Evolutionary conservation across 2,329 filamentous ascomycete genomes (phyloP).

Genomic region (Lachnellula subtilissima): DNA sequence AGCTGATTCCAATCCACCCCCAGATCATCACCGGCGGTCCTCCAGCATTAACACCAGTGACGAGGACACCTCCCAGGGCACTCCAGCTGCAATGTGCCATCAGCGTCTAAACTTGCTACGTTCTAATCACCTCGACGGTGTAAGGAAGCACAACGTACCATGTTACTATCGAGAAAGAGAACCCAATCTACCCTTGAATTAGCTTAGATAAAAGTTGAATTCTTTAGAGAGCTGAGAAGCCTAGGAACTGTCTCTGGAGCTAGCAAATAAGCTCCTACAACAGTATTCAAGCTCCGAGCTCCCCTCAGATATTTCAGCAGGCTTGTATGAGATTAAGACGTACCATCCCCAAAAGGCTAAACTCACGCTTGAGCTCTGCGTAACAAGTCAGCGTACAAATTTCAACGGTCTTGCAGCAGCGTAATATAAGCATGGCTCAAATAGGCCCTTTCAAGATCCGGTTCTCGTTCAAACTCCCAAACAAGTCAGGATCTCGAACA

Average conservation of each 20-base stretch:
- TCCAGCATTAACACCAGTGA: slow-evolving; percentile 50
- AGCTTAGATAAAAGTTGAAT: too few species aligned
- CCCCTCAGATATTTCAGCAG: too few species aligned
- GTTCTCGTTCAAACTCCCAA: neutral
- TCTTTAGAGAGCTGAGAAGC: too few species aligned
- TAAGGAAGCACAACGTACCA: slow-evolving; percentile 32
- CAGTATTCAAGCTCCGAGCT: too few species aligned
- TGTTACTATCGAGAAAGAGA: slow-evolving; percentile 54
- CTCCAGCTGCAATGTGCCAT: slow-evolving; percentile 41
- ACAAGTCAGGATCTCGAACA: neutral
- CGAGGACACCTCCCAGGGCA: slow-evolving; percentile 50
- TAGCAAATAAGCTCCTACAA: too few species aligned
- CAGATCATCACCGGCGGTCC: slow-evolving; percentile 57
- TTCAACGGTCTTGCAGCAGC: neutral
- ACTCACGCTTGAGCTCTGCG: slow-evolving; percentile 51
- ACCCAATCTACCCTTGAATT: slow-evolving; percentile 37
- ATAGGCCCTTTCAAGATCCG: neutral
- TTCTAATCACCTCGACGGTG: neutral
- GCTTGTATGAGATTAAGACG: too few species aligned
- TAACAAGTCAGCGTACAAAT: neutral
- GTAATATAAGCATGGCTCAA: neutral
- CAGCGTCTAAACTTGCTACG: slow-evolving; percentile 13
- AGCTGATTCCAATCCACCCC: slow-evolving; percentile 49
- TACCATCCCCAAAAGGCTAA: slow-evolving; percentile 49
- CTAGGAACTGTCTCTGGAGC: too few species aligned